Conservation (phyloP, 768 basidiomycete species). For the Psilocybe tampanensis region DNA sequence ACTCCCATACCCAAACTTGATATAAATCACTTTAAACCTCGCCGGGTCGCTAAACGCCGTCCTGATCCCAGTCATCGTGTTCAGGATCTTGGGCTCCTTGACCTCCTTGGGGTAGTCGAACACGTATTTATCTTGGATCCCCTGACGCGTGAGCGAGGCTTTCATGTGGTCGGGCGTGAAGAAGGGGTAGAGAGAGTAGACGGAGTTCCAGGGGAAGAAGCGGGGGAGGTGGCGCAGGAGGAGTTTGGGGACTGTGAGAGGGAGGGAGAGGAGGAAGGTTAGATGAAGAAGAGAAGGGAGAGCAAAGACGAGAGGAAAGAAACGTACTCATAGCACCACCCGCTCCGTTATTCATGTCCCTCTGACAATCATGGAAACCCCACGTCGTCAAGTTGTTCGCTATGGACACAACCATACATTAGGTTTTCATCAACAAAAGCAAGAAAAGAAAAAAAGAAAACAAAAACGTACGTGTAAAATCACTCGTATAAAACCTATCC, state of each 20-base stretch:
- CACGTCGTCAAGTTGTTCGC: conserved; percentile 7
- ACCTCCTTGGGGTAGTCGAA: conserved; percentile 1
- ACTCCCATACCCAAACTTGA: conserved; percentile 42
- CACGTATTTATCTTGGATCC: conserved; percentile 5
- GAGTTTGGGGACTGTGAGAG: conserved; percentile 7
- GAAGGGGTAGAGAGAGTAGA: conserved; percentile 7
- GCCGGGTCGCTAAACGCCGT: conserved; percentile 27
- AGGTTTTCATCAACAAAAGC: not conserved
- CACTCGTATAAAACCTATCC: conserved; percentile 9
- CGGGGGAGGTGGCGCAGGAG: conserved; percentile 6
- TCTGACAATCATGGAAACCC: conserved; percentile 8
- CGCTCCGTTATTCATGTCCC: conserved; percentile 10
- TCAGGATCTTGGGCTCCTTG: conserved; percentile 1
- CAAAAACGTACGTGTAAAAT: conserved; percentile 6
- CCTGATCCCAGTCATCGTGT: conserved; percentile 28
- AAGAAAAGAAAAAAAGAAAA: not conserved
- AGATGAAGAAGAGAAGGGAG: not conserved
- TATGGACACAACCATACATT: too few species aligned
- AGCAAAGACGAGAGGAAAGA: not conserved
- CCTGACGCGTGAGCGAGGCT: not conserved
- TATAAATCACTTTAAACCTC: conserved; percentile 39
- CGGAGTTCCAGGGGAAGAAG: conserved; percentile 12
- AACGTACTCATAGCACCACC: conserved; percentile 2
- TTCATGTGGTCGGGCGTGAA: conserved; percentile 13
- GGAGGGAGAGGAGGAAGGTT: too few species aligned